Percentiles rank a stretch among this genome's conserved stretches.
phyloP scores from a whole-genome alignment of 495 filamentous ascomycete species.

The Trichoderma orchidacearum region DNA sequence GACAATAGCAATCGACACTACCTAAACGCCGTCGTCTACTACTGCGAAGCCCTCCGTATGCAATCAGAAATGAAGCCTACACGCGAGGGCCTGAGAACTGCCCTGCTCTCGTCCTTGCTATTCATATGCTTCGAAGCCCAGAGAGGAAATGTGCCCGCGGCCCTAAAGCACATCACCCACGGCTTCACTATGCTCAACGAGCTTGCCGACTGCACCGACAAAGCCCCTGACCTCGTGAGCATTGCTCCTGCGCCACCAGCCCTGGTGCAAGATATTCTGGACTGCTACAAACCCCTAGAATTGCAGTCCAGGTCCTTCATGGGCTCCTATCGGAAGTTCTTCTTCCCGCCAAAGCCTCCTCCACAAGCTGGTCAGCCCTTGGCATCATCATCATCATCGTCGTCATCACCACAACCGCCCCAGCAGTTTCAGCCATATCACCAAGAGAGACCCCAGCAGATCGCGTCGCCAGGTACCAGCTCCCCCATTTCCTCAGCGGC shows the following conservation, averaged over 20 bases:
- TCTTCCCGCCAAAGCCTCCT: not conserved
- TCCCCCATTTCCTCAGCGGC: not conserved
- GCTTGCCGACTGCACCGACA: slow-evolving; percentile 3
- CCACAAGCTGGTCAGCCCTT: not conserved
- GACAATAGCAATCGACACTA: slow-evolving; percentile 1
- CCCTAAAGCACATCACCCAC: slow-evolving; percentile 3
- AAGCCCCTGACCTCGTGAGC: slow-evolving; percentile 1
- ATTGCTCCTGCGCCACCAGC: slow-evolving; percentile 2
- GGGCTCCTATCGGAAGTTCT: slow-evolving; percentile 1
- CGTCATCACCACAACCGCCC: not conserved
- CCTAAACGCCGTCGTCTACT: slow-evolving; percentile 1
- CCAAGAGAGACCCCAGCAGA: not conserved
- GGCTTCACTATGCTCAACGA: slow-evolving; percentile 3
- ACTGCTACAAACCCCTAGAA: slow-evolving; percentile 3
- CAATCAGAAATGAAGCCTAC: not conserved
- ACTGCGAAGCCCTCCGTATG: slow-evolving; percentile 1
- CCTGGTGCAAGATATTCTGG: not conserved
- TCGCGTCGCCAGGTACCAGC: not conserved
- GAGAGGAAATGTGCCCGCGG: not conserved
- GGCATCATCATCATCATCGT: not conserved
- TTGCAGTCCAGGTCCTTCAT: slow-evolving; percentile 2
- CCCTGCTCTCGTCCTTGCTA: slow-evolving; percentile 1
- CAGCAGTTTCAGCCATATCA: not conserved
- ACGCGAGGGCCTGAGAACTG: not conserved
- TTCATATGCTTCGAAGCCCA: slow-evolving; percentile 5